Evolutionary conservation across 768 basidiomycete genomes (phyloP).

Genomic region (Lentinula edodes): DNA sequence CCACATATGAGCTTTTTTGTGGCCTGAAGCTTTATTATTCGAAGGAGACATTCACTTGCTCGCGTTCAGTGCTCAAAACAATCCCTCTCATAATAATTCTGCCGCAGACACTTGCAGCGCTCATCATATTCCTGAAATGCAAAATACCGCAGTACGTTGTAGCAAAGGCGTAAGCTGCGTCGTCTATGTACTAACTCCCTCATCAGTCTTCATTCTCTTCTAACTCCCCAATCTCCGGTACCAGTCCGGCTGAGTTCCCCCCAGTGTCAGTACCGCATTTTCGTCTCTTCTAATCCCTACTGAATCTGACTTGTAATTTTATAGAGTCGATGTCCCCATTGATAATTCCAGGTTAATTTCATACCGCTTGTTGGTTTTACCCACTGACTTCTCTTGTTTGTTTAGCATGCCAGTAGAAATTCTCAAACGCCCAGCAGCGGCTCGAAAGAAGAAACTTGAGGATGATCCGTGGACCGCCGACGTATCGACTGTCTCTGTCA

Average conservation of each 20-base stretch:
- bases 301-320: not conserved
- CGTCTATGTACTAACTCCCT: not conserved
- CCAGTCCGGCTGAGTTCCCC: not conserved
- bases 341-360: not conserved
- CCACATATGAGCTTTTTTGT: not conserved
- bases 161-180: not conserved
- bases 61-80: not conserved
- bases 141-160: not conserved
- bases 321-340: not conserved
- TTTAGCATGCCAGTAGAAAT: not conserved
- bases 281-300: not conserved
- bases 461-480: slow-evolving; percentile 50
- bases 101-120: slow-evolving; percentile 7
- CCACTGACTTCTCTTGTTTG: not conserved
- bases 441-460: slow-evolving; percentile 45
- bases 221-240: not conserved
- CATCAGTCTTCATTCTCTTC: not conserved
- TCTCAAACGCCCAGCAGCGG: slow-evolving; percentile 6
- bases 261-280: not conserved
- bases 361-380: not conserved
- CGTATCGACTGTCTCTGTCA: slow-evolving; percentile 43
- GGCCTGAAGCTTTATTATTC: not conserved
- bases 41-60: not conserved
- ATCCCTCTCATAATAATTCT: slow-evolving; percentile 7
- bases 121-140: not conserved